These are phyloP conservation scores for Trapa bicornis DNA, from an alignment of 345 rosid species.

Conservation along the genomic window DNA sequence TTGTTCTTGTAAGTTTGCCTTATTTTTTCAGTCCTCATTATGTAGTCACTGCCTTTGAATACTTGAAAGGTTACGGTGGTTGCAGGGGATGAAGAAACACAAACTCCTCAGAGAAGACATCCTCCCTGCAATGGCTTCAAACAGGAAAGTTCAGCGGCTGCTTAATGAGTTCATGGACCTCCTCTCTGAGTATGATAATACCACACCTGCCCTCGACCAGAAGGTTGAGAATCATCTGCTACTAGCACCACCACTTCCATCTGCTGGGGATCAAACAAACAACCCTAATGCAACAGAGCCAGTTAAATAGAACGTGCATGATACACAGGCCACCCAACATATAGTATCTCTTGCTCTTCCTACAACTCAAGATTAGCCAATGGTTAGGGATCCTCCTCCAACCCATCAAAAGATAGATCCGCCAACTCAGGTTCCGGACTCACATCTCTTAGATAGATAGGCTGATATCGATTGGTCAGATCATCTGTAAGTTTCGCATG, in stretches of 20 bases:
- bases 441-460: background rate
- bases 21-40: background rate
- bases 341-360: background rate
- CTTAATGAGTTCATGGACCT: slow-evolving; percentile 93
- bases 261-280: slow-evolving; percentile 17
- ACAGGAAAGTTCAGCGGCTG: slow-evolving; percentile 89
- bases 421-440: slow-evolving; percentile 18
- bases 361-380: background rate
- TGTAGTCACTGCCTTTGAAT: background rate
- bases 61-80: background rate
- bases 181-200: slow-evolving; percentile 66
- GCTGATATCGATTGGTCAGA: background rate
- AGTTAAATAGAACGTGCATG: slow-evolving; percentile 4
- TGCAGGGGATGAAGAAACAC: slow-evolving; percentile 91
- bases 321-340: background rate
- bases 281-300: slow-evolving; percentile 11
- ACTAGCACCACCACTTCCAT: slow-evolving; percentile 8
- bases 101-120: slow-evolving; percentile 74
- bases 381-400: slow-evolving; percentile 4
- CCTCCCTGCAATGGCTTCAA: slow-evolving; percentile 95
- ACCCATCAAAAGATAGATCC: slow-evolving; percentile 11
- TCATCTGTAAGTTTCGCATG: background rate
- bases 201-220: slow-evolving; percentile 21
- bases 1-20: slow-evolving; percentile 54
- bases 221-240: slow-evolving; percentile 11